Evolutionary conservation across 176 grass and related monocot genomes (phyloP).

Genomic region (Bonia amplexicaulis): DNA sequence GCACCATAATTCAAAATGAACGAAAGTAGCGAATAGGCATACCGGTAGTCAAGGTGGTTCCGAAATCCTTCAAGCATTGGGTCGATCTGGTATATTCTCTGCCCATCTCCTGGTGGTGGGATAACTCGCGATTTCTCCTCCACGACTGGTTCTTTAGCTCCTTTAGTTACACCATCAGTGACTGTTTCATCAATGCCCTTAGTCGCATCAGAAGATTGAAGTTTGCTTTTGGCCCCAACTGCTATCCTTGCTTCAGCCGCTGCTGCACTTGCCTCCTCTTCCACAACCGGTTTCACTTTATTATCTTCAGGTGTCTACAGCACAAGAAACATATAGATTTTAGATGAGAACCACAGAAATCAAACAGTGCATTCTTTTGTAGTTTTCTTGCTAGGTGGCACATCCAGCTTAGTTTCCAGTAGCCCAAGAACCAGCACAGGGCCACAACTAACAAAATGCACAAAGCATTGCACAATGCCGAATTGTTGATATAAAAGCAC

Average conservation of each 20-base stretch:
- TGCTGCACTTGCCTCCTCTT: constrained; percentile 8
- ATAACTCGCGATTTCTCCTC: constrained; percentile 52
- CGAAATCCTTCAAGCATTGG: constrained; percentile 51
- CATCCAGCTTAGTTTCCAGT: constrained; percentile 8
- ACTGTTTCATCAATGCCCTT: neutral
- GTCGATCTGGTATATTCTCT: constrained; percentile 78
- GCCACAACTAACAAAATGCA: neutral
- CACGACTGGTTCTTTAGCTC: constrained; percentile 22
- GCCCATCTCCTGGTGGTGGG: constrained; percentile 59
- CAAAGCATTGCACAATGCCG: neutral
- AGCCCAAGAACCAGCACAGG: neutral
- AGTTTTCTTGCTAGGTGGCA: neutral
- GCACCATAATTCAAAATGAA: constrained; percentile 30
- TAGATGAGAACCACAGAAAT: neutral
- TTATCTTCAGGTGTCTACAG: constrained; percentile 34
- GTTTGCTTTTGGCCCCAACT: constrained; percentile 3
- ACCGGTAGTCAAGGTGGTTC: constrained; percentile 78
- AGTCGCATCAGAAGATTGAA: constrained; percentile 15
- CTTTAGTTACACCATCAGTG: constrained; percentile 12
- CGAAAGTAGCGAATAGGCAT: neutral
- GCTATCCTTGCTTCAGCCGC: neutral
- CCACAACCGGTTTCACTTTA: constrained; percentile 8
- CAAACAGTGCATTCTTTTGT: neutral
- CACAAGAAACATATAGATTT: neutral
- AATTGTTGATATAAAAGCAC: neutral